Conservation (phyloP, 1,284 basidiomycete genomes). For the Pascua guehoae region DNA sequence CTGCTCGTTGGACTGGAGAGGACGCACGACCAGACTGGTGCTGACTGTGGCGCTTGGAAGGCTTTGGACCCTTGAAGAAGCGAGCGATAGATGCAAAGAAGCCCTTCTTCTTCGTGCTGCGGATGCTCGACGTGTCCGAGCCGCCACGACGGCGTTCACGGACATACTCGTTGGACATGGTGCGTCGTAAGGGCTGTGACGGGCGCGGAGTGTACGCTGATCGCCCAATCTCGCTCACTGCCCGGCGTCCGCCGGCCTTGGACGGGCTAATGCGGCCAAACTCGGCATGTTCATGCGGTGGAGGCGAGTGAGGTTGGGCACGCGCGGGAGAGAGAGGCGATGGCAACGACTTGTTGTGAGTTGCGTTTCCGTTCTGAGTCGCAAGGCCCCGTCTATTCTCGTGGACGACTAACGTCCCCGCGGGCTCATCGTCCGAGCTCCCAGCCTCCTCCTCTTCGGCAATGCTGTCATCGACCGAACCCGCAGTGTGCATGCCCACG, state of each 20-base stretch:
- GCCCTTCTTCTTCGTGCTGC: constrained; percentile 40
- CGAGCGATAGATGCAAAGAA: constrained; percentile 44
- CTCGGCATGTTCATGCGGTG: background rate
- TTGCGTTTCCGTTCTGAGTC: too few relatives aligned
- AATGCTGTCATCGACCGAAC: constrained; percentile 44
- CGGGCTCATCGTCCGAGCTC: constrained; percentile 38
- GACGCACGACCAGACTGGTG: too few relatives aligned
- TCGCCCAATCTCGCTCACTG: constrained; percentile 40
- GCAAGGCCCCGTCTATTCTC: constrained; percentile 24
- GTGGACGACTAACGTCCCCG: constrained; percentile 40
- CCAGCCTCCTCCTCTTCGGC: constrained; percentile 47
- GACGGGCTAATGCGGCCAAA: background rate
- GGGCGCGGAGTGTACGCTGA: constrained; percentile 6
- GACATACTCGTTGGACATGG: constrained; percentile 34
- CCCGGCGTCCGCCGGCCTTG: constrained; percentile 25
- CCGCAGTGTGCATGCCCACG: constrained; percentile 3
- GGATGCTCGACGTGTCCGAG: constrained; percentile 37
- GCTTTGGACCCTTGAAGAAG: constrained; percentile 36
- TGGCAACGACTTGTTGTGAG: background rate
- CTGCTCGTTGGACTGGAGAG: background rate
- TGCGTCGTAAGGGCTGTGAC: constrained; percentile 26
- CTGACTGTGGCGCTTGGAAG: constrained; percentile 11
- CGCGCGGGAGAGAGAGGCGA: constrained; percentile 7
- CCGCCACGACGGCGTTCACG: constrained; percentile 11
- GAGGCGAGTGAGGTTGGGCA: background rate